These are phyloP conservation scores for Ceratocystis alfenasii DNA, from an alignment of 2,329 filamentous ascomycete species.

Conservation along the genomic window DNA sequence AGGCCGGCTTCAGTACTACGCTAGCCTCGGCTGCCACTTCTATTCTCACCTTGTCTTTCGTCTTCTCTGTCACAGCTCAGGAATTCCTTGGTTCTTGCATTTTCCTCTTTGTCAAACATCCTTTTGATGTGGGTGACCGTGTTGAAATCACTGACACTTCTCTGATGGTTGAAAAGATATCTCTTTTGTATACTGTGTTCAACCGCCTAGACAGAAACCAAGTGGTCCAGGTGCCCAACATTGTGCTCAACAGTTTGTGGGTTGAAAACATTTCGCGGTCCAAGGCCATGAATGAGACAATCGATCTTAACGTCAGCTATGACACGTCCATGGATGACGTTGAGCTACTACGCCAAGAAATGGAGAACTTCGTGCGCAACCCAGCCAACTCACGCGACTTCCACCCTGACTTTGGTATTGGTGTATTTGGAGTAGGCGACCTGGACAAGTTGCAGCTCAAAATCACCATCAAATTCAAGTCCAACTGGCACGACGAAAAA, in stretches of 20 bases:
- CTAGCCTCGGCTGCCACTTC: conserved; percentile 84
- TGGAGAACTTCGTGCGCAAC: conserved; percentile 70
- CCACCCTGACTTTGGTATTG: conserved; percentile 67
- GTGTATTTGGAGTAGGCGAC: conserved; percentile 65
- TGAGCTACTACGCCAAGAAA: conserved; percentile 69
- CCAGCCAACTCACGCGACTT: conserved; percentile 87
- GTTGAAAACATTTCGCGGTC: conserved; percentile 88
- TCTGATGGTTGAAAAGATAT: conserved; percentile 88
- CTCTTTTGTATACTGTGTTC: conserved; percentile 85
- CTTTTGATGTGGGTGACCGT: conserved; percentile 88
- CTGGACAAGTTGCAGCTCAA: conserved; percentile 79
- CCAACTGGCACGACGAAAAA: conserved; percentile 78
- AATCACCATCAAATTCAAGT: conserved; percentile 82
- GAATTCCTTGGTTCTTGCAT: conserved; percentile 98
- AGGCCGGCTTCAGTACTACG: conserved; percentile 71
- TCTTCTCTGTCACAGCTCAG: conserved; percentile 83
- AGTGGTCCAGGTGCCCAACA: conserved; percentile 70
- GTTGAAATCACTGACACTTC: conserved; percentile 57
- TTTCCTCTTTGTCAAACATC: conserved; percentile 97
- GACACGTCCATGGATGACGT: conserved; percentile 85
- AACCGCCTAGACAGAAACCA: conserved; percentile 72
- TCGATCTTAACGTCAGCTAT: conserved; percentile 70
- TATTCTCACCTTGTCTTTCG: conserved; percentile 88
- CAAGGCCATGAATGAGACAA: conserved; percentile 78
- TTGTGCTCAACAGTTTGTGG: conserved; percentile 82